Evolutionary conservation across 2,329 filamentous ascomycete genomes (phyloP).

Genomic region (Aspergillus glaucus): DNA sequence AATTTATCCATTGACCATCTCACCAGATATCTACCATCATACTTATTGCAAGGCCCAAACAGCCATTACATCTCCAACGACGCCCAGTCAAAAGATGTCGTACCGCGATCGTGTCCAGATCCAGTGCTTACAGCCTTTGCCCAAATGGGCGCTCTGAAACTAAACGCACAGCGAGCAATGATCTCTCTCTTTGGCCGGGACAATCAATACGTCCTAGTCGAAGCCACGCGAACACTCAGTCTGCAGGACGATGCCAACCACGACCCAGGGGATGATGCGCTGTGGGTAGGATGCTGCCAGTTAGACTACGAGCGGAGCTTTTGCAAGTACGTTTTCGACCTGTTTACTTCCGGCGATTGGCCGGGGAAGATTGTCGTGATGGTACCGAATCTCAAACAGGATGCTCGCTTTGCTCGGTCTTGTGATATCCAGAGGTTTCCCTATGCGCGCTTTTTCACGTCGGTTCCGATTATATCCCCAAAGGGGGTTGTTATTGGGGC

Average conservation of each 20-base stretch:
- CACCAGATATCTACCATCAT: conserved; percentile 4
- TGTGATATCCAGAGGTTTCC: conserved; percentile 21
- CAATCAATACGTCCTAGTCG: conserved; percentile 20
- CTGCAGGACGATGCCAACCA: conserved; percentile 8
- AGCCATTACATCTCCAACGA: conserved; percentile 2
- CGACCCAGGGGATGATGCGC: conserved; percentile 1
- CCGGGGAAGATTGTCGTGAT: conserved; percentile 8
- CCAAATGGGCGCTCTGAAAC: conserved; percentile 19
- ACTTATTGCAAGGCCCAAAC: conserved; percentile 1
- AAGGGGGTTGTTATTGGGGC: conserved; percentile 51
- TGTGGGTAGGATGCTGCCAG: conserved; percentile 13
- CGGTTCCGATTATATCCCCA: conserved; percentile 52
- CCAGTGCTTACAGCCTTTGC: conserved; percentile 20
- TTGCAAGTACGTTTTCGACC: conserved; percentile 4
- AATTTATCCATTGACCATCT: neutral
- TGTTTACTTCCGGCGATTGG: neutral
- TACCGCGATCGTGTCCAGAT: conserved; percentile 9
- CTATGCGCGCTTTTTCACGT: conserved; percentile 43
- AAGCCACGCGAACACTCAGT: conserved; percentile 19
- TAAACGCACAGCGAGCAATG: conserved; percentile 14
- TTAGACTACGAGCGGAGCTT: conserved; percentile 11
- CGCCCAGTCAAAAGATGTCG: conserved; percentile 1
- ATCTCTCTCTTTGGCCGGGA: conserved; percentile 23
- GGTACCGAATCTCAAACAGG: conserved; percentile 25
- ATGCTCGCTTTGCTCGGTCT: conserved; percentile 27